phyloP scores from a whole-genome alignment of 2,329 filamentous ascomycete species.

The Arthrinium phaeospermum region DNA sequence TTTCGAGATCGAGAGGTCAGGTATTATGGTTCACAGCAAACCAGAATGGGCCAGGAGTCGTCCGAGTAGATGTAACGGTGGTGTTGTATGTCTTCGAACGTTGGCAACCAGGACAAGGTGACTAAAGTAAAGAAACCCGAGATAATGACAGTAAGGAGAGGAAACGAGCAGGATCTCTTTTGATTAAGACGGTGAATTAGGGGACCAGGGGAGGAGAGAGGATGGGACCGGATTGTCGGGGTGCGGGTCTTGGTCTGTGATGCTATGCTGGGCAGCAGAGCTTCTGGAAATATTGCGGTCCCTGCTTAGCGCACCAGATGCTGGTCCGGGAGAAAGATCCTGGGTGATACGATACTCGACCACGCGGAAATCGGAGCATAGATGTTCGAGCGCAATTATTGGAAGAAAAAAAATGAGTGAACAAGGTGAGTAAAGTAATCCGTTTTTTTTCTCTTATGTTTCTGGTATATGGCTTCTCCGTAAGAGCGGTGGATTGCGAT shows the following conservation, averaged over 20 bases:
- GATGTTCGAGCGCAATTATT: constrained; percentile 6
- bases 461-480: constrained; percentile 3
- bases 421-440: not conserved
- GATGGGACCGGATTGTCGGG: constrained; percentile 40
- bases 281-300: constrained; percentile 42
- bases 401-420: constrained; percentile 3
- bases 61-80: constrained; percentile 12
- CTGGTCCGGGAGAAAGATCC: constrained; percentile 30
- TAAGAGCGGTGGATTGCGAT: not conserved
- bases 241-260: constrained; percentile 40
- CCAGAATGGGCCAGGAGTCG: constrained; percentile 6
- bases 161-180: constrained; percentile 28
- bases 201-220: constrained; percentile 38
- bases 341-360: constrained; percentile 15
- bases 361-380: constrained; percentile 12
- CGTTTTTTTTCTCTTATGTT: constrained; percentile 5
- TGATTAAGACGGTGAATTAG: constrained; percentile 37
- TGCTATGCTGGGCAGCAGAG: constrained; percentile 36
- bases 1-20: constrained; percentile 22
- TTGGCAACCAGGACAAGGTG: constrained; percentile 6
- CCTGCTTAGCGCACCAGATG: constrained; percentile 42
- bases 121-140: constrained; percentile 22
- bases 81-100: constrained; percentile 12
- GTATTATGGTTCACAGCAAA: constrained; percentile 7
- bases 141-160: constrained; percentile 28